Conservation (phyloP, 2,329 filamentous ascomycete species). For the Ilyonectria robusta region DNA sequence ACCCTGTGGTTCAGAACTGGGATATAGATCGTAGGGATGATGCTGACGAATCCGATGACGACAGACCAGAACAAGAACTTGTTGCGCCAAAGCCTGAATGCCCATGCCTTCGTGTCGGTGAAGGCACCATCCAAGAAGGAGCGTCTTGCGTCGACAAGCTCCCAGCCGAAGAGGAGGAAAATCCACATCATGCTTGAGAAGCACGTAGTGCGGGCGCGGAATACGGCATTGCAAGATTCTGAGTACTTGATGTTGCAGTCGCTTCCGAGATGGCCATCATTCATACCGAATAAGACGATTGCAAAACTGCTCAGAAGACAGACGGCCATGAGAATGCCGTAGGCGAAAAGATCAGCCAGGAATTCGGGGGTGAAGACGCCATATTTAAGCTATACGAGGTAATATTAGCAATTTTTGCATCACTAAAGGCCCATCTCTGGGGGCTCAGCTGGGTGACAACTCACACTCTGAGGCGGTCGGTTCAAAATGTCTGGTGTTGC, state of each 20-base stretch:
- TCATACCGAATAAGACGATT: slow-evolving; percentile 63
- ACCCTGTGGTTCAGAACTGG: slow-evolving; percentile 69
- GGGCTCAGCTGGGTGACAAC: slow-evolving; percentile 17
- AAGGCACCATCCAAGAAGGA: not conserved
- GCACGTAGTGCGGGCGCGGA: slow-evolving; percentile 78
- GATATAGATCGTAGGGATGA: slow-evolving; percentile 69
- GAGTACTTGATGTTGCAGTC: slow-evolving; percentile 74
- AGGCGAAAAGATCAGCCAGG: slow-evolving; percentile 75
- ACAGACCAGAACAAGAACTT: slow-evolving; percentile 78
- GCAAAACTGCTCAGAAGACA: slow-evolving; percentile 66
- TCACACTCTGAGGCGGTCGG: slow-evolving; percentile 75
- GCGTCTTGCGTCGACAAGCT: slow-evolving; percentile 75
- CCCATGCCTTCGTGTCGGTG: not conserved
- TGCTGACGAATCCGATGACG: slow-evolving; percentile 59
- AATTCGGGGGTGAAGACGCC: slow-evolving; percentile 78
- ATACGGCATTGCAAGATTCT: slow-evolving; percentile 70
- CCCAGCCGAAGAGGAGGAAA: slow-evolving; percentile 82
- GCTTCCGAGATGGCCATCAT: slow-evolving; percentile 62
- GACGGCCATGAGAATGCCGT: slow-evolving; percentile 75
- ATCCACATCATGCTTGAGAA: slow-evolving; percentile 84
- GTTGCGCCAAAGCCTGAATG: slow-evolving; percentile 74
- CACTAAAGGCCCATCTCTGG: not conserved
- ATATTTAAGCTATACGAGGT: slow-evolving; percentile 50
- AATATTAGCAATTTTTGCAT: not conserved
- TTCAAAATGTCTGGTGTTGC: slow-evolving; percentile 78